These are phyloP conservation scores for Lojkania enalia DNA, from an alignment of 2,329 filamentous ascomycete genomes.

Conservation along the genomic window DNA sequence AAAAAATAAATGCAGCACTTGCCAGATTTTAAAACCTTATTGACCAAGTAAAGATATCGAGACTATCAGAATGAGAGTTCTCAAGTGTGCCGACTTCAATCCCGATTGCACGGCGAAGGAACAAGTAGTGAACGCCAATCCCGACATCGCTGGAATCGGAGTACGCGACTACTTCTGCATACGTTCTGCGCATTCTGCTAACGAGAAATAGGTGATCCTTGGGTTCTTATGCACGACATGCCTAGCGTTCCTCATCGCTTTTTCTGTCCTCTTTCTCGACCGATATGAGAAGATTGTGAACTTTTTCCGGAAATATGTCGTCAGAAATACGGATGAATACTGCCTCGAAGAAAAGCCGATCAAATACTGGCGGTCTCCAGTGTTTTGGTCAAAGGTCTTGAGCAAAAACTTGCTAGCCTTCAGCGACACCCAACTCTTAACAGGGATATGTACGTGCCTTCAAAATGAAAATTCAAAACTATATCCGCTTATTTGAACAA, in stretches of 20 bases:
- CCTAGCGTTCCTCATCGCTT: slow-evolving; percentile 32
- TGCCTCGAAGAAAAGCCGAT: slow-evolving; percentile 13
- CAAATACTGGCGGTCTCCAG: slow-evolving; percentile 31
- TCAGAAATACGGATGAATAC: slow-evolving; percentile 17
- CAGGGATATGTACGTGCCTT: too few relatives aligned
- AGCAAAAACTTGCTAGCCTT: slow-evolving; percentile 38
- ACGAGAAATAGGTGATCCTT: slow-evolving; percentile 23
- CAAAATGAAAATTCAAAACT: too few relatives aligned
- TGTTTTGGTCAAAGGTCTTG: slow-evolving; percentile 35
- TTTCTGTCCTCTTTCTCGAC: slow-evolving; percentile 34
- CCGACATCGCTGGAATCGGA: slow-evolving; percentile 36
- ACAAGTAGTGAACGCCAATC: slow-evolving; percentile 25
- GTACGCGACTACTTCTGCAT: slow-evolving; percentile 15
- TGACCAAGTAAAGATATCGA: background rate
- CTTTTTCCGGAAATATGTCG: slow-evolving; percentile 18
- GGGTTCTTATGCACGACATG: slow-evolving; percentile 34
- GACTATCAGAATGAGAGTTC: slow-evolving; percentile 10
- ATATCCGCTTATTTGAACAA: too few relatives aligned
- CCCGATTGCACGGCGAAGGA: slow-evolving; percentile 16
- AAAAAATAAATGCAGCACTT: background rate
- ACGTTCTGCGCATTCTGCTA: background rate
- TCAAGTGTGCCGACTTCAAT: slow-evolving; percentile 23
- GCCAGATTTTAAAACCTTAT: too few relatives aligned
- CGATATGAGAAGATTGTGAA: slow-evolving; percentile 26
- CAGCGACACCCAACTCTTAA: slow-evolving; percentile 36